Conservation (phyloP, 2,329 filamentous ascomycete genomes). For the Paradendryphiella salina region DNA sequence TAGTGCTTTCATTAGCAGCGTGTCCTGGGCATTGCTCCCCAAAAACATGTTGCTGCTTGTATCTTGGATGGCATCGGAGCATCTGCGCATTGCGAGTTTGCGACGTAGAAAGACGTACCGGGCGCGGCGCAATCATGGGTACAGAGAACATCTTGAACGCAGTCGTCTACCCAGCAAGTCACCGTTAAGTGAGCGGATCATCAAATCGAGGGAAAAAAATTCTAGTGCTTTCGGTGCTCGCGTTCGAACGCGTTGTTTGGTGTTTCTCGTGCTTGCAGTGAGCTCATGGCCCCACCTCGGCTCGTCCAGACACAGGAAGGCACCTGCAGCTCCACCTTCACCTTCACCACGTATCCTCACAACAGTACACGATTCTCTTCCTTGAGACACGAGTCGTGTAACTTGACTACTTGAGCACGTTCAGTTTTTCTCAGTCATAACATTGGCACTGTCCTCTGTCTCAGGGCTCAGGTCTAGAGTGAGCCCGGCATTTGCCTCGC, state of each 20-base stretch:
- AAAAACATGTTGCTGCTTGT: background rate
- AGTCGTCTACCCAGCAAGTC: background rate
- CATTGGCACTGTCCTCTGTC: too few relatives aligned
- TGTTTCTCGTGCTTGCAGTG: conserved; percentile 9
- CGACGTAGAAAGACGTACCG: conserved; percentile 13
- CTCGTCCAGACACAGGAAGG: conserved; percentile 5
- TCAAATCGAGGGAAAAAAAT: background rate
- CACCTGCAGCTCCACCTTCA: background rate
- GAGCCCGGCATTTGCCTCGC: too few relatives aligned
- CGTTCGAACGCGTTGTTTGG: conserved; percentile 15
- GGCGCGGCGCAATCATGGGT: conserved; percentile 25
- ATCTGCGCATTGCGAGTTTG: background rate
- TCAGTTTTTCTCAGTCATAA: too few relatives aligned
- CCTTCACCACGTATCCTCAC: background rate
- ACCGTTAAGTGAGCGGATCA: background rate
- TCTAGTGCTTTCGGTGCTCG: background rate
- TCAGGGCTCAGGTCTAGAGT: too few relatives aligned
- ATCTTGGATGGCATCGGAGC: background rate
- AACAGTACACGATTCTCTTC: background rate
- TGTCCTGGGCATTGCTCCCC: background rate
- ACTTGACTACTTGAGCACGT: too few relatives aligned
- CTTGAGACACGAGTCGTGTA: too few relatives aligned
- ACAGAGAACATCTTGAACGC: conserved; percentile 19
- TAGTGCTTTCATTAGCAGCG: conserved; percentile 14
- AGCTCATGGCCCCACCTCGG: conserved; percentile 17